A percentile compares a stretch with the other conserved stretches of the same genome.
These are phyloP conservation scores for Penicillium corylophilum DNA, from an alignment of 2,329 filamentous ascomycete genomes.

Conservation along the genomic window DNA sequence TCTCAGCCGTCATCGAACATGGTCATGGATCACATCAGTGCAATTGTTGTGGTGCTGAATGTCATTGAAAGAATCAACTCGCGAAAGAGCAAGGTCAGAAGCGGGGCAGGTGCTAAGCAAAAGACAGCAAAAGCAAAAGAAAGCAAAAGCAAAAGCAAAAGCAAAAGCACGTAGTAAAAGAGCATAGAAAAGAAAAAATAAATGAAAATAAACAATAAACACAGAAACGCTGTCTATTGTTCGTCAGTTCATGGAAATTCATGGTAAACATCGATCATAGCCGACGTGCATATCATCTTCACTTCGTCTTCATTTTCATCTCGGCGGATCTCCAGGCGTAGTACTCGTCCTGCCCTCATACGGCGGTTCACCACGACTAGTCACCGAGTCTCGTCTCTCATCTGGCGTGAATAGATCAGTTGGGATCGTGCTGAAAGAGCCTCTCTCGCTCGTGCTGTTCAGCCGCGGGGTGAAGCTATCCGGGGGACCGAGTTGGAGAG, in stretches of 20 bases:
- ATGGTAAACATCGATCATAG: not conserved
- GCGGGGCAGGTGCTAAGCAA: not conserved
- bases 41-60: not conserved
- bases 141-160: not conserved
- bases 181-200: not conserved
- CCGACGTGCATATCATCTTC: not conserved
- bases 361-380: slow-evolving; percentile 23
- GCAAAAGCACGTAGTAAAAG: not conserved
- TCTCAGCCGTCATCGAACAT: slow-evolving; percentile 17
- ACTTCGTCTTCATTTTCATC: no score
- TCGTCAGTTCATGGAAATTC: slow-evolving; percentile 24
- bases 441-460: slow-evolving; percentile 23
- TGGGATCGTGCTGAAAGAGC: slow-evolving; percentile 20
- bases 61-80: not conserved
- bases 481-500: slow-evolving; percentile 30
- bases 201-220: slow-evolving; percentile 11
- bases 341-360: slow-evolving; percentile 23
- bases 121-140: not conserved
- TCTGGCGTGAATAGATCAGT: slow-evolving; percentile 28
- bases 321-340: slow-evolving; percentile 13
- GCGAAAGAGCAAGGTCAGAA: not conserved
- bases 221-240: slow-evolving; percentile 33
- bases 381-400: slow-evolving; percentile 27
- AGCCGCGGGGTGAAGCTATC: slow-evolving; percentile 26
- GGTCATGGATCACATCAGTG: slow-evolving; percentile 21